Conservation (phyloP, 2,329 filamentous ascomycete genomes). For the Cladophialophora psammophila region DNA sequence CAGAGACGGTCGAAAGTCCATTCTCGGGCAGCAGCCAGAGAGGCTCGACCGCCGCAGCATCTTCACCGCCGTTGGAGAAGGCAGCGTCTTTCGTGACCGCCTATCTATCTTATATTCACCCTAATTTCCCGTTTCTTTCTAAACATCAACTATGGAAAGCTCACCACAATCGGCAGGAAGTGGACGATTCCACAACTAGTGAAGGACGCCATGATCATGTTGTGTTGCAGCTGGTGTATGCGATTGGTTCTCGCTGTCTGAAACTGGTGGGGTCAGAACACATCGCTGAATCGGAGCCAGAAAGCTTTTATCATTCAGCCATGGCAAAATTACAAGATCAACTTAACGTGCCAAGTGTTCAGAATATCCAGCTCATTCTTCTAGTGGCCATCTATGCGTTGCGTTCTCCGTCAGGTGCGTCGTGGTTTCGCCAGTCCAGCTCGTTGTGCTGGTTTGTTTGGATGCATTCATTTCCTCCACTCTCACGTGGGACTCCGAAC, state of each 20-base stretch:
- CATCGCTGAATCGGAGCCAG: conserved; percentile 6
- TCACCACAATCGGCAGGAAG: conserved; percentile 7
- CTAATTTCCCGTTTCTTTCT: conserved; percentile 25
- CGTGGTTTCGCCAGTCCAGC: not conserved
- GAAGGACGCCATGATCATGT: conserved; percentile 12
- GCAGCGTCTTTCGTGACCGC: conserved; percentile 12
- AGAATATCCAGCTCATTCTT: conserved; percentile 24
- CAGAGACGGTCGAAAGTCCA: conserved; percentile 16
- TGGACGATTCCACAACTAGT: not conserved
- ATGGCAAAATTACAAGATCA: conserved; percentile 21
- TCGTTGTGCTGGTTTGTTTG: not conserved
- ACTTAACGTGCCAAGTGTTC: conserved; percentile 17
- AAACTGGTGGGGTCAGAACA: conserved; percentile 21
- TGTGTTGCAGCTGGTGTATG: conserved; percentile 24
- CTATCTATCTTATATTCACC: conserved; percentile 24
- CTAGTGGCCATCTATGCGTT: conserved; percentile 24
- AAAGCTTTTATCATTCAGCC: conserved; percentile 19
- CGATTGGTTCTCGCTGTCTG: conserved; percentile 26
- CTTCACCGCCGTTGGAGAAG: conserved; percentile 12
- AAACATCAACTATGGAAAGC: conserved; percentile 13
- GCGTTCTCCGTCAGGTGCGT: conserved; percentile 26
- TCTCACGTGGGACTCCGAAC: not conserved
- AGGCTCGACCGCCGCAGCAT: not conserved
- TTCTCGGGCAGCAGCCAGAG: conserved; percentile 15
- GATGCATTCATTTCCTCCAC: not conserved